phyloP scores from a whole-genome alignment of 192 early-diverging fungal genomes.

The Obelidium mucronatum region DNA sequence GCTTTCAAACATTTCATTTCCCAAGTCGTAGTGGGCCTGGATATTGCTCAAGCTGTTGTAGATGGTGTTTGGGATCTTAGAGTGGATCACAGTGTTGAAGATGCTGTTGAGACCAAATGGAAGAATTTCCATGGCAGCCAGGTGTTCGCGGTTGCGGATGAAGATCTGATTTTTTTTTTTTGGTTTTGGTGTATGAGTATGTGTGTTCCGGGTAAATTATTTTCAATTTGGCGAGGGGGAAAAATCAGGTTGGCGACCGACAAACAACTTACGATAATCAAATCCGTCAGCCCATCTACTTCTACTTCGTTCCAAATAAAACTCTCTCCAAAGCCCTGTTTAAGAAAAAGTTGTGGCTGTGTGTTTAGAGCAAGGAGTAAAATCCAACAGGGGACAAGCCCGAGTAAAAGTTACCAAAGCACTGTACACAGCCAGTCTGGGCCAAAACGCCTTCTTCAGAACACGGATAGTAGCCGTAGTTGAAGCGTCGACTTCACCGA shows the following conservation, averaged over 20 bases:
- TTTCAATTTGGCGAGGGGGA: too few species aligned
- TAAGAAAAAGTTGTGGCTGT: background rate
- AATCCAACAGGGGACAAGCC: too few species aligned
- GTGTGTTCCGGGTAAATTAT: too few species aligned
- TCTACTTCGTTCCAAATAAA: slow-evolving; percentile 74
- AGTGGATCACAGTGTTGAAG: slow-evolving; percentile 61
- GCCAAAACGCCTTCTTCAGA: slow-evolving; percentile 67
- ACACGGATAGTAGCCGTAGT: slow-evolving; percentile 55
- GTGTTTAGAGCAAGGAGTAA: too few species aligned
- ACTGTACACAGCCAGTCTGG: slow-evolving; percentile 58
- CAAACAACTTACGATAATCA: slow-evolving; percentile 50
- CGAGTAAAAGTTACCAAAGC: slow-evolving; percentile 58
- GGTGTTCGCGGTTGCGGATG: slow-evolving; percentile 63
- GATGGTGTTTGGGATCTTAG: slow-evolving; percentile 70
- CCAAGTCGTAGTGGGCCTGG: slow-evolving; percentile 77
- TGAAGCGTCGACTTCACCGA: background rate
- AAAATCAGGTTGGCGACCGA: too few species aligned
- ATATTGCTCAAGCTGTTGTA: slow-evolving; percentile 68
- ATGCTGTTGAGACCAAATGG: slow-evolving; percentile 58
- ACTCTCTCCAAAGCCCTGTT: slow-evolving; percentile 74
- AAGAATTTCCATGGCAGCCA: slow-evolving; percentile 52
- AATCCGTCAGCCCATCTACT: slow-evolving; percentile 58
- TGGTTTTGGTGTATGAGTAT: background rate
- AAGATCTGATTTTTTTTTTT: slow-evolving; percentile 44
- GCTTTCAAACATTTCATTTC: slow-evolving; percentile 75